These are phyloP conservation scores for Malassezia pachydermatis DNA, from an alignment of 1,284 basidiomycete genomes.

Conservation along the genomic window DNA sequence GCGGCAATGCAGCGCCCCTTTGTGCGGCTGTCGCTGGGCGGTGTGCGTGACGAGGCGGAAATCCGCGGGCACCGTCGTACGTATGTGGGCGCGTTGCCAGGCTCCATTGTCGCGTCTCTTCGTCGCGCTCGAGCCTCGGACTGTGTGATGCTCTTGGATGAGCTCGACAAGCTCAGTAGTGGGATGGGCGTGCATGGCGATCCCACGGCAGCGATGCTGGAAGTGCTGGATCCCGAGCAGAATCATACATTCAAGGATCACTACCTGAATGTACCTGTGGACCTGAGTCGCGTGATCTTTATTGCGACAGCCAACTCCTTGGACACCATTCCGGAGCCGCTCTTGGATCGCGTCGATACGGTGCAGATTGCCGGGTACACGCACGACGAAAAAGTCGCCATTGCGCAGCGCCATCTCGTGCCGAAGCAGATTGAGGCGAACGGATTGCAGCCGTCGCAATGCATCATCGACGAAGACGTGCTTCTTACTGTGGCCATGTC, in stretches of 20 bases:
- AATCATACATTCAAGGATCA: constrained; percentile 50
- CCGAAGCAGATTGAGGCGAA: constrained; percentile 72
- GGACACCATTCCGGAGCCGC: constrained; percentile 49
- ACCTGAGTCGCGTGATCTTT: constrained; percentile 49
- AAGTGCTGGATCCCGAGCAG: constrained; percentile 51
- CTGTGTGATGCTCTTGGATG: constrained; percentile 50
- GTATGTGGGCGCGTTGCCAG: constrained; percentile 53
- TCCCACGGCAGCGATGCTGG: constrained; percentile 50
- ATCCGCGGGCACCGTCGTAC: constrained; percentile 49
- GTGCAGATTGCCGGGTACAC: constrained; percentile 50
- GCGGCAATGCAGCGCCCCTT: constrained; percentile 66
- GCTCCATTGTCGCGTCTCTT: constrained; percentile 54
- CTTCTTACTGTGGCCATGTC: constrained; percentile 62
- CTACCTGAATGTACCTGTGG: constrained; percentile 48
- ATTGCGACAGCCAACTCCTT: constrained; percentile 51
- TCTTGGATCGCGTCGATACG: constrained; percentile 50
- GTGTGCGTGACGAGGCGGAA: constrained; percentile 51
- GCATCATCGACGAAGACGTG: constrained; percentile 59
- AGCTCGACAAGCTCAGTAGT: constrained; percentile 50
- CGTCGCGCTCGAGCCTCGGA: constrained; percentile 50
- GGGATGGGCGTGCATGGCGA: constrained; percentile 49
- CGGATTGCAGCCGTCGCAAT: constrained; percentile 54
- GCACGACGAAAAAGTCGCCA: constrained; percentile 50
- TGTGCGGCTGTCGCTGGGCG: constrained; percentile 47
- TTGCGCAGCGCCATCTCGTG: constrained; percentile 56